phyloP scores from a whole-genome alignment of 306 rosid genomes.

The Lotus japonicus region DNA sequence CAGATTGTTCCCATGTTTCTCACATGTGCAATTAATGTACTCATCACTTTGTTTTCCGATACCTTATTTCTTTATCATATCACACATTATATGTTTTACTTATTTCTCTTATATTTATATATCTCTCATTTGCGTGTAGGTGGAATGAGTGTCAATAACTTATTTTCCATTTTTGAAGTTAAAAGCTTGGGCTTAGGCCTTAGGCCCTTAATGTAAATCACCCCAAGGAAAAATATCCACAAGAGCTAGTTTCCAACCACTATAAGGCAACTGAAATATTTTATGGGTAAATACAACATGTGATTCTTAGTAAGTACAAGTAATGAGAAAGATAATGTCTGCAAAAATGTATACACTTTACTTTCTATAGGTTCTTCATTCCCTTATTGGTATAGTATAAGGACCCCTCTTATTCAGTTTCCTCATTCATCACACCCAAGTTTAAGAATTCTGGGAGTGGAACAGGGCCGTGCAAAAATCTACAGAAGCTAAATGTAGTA shows the following conservation, averaged over 20 bases:
- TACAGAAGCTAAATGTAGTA: conserved; percentile 21
- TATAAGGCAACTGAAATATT: background rate
- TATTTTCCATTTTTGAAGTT: too few relatives aligned
- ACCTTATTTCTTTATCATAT: too few relatives aligned
- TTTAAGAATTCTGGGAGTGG: conserved; percentile 32
- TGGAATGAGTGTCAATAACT: too few relatives aligned
- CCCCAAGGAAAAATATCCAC: background rate
- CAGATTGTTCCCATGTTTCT: too few relatives aligned
- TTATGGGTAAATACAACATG: conserved; percentile 21
- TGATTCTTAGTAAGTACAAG: conserved; percentile 21
- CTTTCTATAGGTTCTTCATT: conserved; percentile 36
- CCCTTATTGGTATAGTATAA: conserved; percentile 37
- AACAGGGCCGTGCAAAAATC: conserved; percentile 59
- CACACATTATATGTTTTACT: too few relatives aligned
- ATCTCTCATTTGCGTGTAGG: too few relatives aligned
- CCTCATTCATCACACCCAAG: conserved; percentile 34
- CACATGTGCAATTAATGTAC: too few relatives aligned
- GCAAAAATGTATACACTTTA: conserved; percentile 43
- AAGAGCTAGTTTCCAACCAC: too few relatives aligned
- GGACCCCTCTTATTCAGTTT: conserved; percentile 54
- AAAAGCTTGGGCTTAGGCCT: too few relatives aligned
- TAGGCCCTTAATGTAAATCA: too few relatives aligned
- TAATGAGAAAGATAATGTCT: conserved; percentile 22
- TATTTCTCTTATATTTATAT: too few relatives aligned
- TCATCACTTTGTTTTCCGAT: too few relatives aligned